Base-by-base conservation (phyloP, 1,284 basidiomycete genomes). In the Testicularia cyperi region DNA sequence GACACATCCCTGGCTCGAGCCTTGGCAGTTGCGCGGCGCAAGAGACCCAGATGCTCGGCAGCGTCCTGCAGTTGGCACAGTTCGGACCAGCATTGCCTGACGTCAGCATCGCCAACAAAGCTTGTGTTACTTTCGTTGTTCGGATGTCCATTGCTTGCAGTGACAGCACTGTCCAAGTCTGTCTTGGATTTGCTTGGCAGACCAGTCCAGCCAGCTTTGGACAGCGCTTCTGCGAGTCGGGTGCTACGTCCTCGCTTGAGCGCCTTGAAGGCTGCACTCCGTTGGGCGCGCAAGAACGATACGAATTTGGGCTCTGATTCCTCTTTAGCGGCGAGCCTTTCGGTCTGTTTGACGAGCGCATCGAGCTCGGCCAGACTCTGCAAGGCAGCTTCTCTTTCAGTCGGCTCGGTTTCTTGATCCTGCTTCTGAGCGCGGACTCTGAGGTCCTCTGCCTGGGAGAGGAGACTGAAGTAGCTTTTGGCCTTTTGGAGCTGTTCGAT, bases 11-110 rank as follows among this genome's bases (percentile, higher is more conserved):
- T n/a, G n/a, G n/a, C n/a, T n/a, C n/a, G 13, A 0, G 46, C 46
- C 16, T 57, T 55, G 28, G 55, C 48, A 18, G 38, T 47, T 12
- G 57, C 58, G 2, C 46, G 44, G 2, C 24, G 32, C 13, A 56
- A 23, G n/a, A 70, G 25, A 7, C 49, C 55, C 2, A 74, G 44
- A 0, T 42, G 28, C 5, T 65, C 65, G 8, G 68, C 68, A 2
- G 39, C 32, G 26, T 67, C 51, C 33, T 75, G 73, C 4, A 72
- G 43, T 14, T 61, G 53, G 27, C 60, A 63, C 10, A 75, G 33
- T 12, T 65, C 61, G 0, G 41, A 21, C 71, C 72, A 75, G 2
- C 58, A 56, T n/a, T 29, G 37, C 16, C 38, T 52, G 37, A 65
- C 51, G 13, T 6, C 13, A 35, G 8, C 33, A 18, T 35, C 9